A percentile compares a stretch with the other conserved stretches of the same genome.
These are phyloP conservation scores for Dorcoceras hygrometricum DNA, from an alignment of 257 asterid species.

Conservation along the genomic window DNA sequence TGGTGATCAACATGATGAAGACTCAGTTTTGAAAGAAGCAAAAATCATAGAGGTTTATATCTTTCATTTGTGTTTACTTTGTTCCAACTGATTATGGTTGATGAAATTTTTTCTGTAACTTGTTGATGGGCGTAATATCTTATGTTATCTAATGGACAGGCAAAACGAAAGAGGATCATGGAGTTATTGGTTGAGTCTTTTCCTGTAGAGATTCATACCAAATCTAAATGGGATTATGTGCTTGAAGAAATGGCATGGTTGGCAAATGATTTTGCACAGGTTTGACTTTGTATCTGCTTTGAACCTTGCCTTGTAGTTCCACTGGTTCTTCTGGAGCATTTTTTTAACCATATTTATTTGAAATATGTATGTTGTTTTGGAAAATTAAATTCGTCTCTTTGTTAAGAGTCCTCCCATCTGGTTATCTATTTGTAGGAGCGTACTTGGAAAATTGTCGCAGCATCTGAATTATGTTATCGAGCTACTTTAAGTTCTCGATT, in stretches of 20 bases:
- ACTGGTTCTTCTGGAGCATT: constrained; percentile 18
- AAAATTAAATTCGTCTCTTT: constrained; percentile 9
- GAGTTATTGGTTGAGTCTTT: constrained; percentile 52
- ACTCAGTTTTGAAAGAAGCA: constrained; percentile 46
- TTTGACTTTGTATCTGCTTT: constrained; percentile 26
- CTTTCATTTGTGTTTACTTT: constrained; percentile 28
- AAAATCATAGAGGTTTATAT: constrained; percentile 41
- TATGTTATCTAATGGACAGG: constrained; percentile 54
- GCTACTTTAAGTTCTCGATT: constrained; percentile 49
- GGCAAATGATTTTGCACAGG: constrained; percentile 99
- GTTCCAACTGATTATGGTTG: constrained; percentile 21
- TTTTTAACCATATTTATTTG: neutral
- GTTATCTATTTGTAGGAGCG: constrained; percentile 63
- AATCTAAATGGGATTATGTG: constrained; percentile 87
- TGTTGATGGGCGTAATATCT: constrained; percentile 35
- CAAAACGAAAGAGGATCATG: constrained; percentile 67
- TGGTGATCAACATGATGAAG: constrained; percentile 39
- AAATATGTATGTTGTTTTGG: constrained; percentile 11
- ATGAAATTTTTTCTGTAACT: constrained; percentile 15
- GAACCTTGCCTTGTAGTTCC: neutral
- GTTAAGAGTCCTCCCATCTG: constrained; percentile 19
- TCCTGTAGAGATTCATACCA: constrained; percentile 38
- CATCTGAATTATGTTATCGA: constrained; percentile 53
- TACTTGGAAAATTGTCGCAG: constrained; percentile 74
- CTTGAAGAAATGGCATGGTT: constrained; percentile 98